Conservation (phyloP, 495 filamentous ascomycete species). For the Trichoderma parareesei region DNA sequence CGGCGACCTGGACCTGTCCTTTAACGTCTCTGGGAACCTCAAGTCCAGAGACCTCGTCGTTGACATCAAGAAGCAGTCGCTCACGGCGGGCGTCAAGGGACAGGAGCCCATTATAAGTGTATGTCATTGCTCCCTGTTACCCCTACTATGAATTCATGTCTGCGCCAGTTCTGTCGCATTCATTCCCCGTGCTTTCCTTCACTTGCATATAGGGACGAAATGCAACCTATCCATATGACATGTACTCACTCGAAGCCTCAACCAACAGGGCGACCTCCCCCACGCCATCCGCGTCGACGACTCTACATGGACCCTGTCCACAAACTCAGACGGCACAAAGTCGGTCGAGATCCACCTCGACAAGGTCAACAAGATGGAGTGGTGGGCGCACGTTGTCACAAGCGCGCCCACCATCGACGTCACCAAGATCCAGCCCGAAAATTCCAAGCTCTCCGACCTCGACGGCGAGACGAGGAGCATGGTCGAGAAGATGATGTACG, state of each 20-base stretch:
- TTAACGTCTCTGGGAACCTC: constrained; percentile 65
- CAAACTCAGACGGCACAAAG: constrained; percentile 56
- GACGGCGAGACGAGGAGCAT: constrained; percentile 94
- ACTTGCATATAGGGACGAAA: neutral
- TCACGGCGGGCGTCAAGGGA: constrained; percentile 82
- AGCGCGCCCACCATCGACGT: constrained; percentile 84
- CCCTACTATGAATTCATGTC: too few relatives aligned
- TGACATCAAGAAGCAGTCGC: constrained; percentile 66
- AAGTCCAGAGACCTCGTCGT: constrained; percentile 81
- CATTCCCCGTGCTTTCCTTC: neutral
- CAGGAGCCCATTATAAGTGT: constrained; percentile 82
- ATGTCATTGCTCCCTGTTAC: constrained; percentile 17
- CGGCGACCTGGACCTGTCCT: constrained; percentile 73
- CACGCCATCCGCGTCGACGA: constrained; percentile 76
- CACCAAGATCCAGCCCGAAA: constrained; percentile 89
- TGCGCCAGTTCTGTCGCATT: neutral
- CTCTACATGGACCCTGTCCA: constrained; percentile 86
- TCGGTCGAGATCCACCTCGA: constrained; percentile 85
- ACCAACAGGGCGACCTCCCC: constrained; percentile 69
- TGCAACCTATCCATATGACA: neutral
- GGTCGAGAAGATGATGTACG: constrained; percentile 99
- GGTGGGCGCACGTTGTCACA: constrained; percentile 91
- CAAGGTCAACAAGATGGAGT: constrained; percentile 95
- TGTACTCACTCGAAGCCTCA: constrained; percentile 11
- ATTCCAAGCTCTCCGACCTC: constrained; percentile 77